Percentiles rank a stretch among this genome's conserved stretches.
Conservation (phyloP, 306 rosid species). For the Casuarina cunninghamiana region DNA sequence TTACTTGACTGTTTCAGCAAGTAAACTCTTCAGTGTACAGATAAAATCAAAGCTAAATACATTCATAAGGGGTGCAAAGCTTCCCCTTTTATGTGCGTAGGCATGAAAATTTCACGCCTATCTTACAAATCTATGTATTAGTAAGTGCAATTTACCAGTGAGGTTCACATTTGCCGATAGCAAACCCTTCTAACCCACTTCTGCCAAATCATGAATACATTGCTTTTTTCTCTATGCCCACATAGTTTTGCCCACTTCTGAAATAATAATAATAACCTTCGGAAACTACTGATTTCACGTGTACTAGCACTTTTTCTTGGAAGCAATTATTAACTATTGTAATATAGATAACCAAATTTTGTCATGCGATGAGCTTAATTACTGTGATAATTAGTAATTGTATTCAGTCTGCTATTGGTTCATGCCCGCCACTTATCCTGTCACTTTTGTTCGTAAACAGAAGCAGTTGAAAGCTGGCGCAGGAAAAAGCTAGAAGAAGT, state of each 20-base stretch:
- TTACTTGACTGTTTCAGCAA: background rate
- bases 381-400: background rate
- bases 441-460: slow-evolving; percentile 37
- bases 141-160: background rate
- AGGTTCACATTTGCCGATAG: background rate
- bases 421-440: slow-evolving; percentile 20
- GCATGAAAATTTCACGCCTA: background rate
- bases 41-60: background rate
- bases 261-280: background rate
- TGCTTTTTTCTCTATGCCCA: background rate
- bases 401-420: background rate
- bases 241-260: background rate
- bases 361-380: background rate
- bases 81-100: background rate
- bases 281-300: background rate
- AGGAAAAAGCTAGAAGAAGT: slow-evolving; percentile 63
- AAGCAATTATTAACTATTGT: background rate
- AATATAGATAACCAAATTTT: background rate
- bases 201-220: background rate
- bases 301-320: background rate
- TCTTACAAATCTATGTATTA: background rate
- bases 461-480: slow-evolving; percentile 79
- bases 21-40: background rate
- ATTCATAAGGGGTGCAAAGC: background rate
- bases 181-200: background rate